Base-by-base conservation (phyloP, 345 rosid species). In the Acer negundo region DNA sequence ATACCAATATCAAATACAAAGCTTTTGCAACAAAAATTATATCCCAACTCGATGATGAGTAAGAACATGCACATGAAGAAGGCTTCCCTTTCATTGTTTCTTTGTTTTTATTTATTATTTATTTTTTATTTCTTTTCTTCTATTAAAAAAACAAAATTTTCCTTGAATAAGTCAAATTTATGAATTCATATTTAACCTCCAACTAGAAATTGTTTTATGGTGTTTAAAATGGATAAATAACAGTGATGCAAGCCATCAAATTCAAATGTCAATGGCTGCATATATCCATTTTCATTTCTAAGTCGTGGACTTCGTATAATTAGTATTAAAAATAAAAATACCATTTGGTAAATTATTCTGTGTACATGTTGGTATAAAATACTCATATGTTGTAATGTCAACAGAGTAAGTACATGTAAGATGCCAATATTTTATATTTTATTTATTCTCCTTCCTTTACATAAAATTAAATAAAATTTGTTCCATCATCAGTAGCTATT, bases 261-360 rank as follows among this genome's bases (percentile, higher is more conserved):
- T 72, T 72, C 73, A 72, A 31, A 56, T 72, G 75, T 72, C 65
- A 56, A 31, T 56, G 47, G 56, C 1, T 44, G 72, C 31, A 0
- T 44, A 4, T 42, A 42, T 4, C 38, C 38, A 8, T 69, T 44
- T 47, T 67, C 10, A 38, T 67, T 38, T 38, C 49, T 20, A 67
- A 38, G 49, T 12, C 22, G 15, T 46, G 7, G 72, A 69, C 49
- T 35, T 31, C 10, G n/a, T 59, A 59, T 19, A 59, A 59, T 20
- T 20, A 31, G 17, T 56, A 56, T 3, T 4, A n/a, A 6, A 59
- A n/a, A 59, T 19, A n/a, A 7, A 20, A 59, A n/a, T 59, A 7
- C 63, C 23, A 59, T 59, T 59, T 58, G 62, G 12, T 20, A 19
- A 56, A 56, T 17, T 22, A 56, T 56, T 56, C 7, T 56, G 62